phyloP scores from a whole-genome alignment of 2,329 filamentous ascomycete genomes.

The Talaromyces islandicus region DNA sequence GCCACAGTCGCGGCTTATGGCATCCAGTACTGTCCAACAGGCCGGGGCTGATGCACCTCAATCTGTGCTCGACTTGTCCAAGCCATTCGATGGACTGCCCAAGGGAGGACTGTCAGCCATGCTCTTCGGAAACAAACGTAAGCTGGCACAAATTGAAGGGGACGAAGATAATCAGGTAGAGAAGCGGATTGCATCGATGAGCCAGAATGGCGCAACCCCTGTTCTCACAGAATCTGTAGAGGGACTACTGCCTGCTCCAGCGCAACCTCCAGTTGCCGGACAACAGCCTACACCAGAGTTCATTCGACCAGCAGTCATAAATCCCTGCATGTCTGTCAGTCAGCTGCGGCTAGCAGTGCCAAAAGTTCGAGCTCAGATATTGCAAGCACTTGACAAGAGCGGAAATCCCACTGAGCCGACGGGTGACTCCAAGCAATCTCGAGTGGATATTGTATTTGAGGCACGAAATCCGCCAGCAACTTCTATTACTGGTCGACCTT shows the following conservation, averaged over 20 bases:
- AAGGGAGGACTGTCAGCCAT: constrained; percentile 81
- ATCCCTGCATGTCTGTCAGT: constrained; percentile 72
- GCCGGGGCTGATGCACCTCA: constrained; percentile 68
- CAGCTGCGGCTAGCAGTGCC: constrained; percentile 84
- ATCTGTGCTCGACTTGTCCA: constrained; percentile 81
- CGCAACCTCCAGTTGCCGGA: constrained; percentile 54
- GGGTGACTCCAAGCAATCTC: constrained; percentile 40
- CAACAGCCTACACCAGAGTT: constrained; percentile 71
- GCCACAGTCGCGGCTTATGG: constrained; percentile 81
- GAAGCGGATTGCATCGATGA: constrained; percentile 54
- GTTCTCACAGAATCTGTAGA: constrained; percentile 72
- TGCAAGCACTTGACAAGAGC: constrained; percentile 65
- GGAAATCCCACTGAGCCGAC: constrained; percentile 40
- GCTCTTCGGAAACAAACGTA: constrained; percentile 89
- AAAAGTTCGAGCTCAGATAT: constrained; percentile 73
- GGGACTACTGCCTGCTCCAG: constrained; percentile 69
- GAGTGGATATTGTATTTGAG: constrained; percentile 75
- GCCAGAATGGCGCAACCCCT: constrained; percentile 62
- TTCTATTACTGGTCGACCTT: constrained; percentile 52
- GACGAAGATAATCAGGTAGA: constrained; percentile 64
- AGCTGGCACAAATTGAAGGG: constrained; percentile 64
- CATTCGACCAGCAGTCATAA: constrained; percentile 79
- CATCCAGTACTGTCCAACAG: constrained; percentile 60
- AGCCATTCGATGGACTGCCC: constrained; percentile 87
- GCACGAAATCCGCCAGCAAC: constrained; percentile 70